A percentile compares a stretch with the other conserved stretches of the same genome.
phyloP scores from a whole-genome alignment of 2,329 filamentous ascomycete species.

The Juglanconis oblonga region DNA sequence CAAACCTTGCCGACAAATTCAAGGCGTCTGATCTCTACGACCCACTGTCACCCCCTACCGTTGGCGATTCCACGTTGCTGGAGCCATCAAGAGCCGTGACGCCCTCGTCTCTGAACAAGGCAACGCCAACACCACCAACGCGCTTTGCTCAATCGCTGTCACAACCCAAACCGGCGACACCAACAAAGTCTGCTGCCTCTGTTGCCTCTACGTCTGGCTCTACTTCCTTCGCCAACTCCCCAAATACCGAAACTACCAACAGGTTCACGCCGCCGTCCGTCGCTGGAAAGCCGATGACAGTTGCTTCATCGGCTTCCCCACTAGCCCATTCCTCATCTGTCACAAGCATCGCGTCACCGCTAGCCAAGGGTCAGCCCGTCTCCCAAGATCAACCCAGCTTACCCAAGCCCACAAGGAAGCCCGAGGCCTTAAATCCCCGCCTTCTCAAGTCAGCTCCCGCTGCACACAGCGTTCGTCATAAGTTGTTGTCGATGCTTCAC shows the following conservation, averaged over 20 bases:
- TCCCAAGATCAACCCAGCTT: constrained; percentile 7
- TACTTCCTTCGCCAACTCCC: neutral
- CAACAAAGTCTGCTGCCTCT: neutral
- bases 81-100: neutral
- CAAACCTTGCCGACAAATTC: neutral
- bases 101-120: neutral
- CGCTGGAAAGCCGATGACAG: neutral
- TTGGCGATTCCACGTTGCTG: neutral
- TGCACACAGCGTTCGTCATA: constrained; percentile 52
- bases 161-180: neutral
- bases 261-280: neutral
- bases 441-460: constrained; percentile 58
- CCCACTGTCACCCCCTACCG: constrained; percentile 13
- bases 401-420: constrained; percentile 27
- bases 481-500: constrained; percentile 62
- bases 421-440: constrained; percentile 65
- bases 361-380: neutral
- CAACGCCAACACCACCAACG: neutral
- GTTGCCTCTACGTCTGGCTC: neutral
- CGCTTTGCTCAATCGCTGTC: neutral
- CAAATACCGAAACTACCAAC: neutral
- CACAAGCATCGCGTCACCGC: neutral
- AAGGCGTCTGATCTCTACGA: constrained; percentile 12
- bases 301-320: neutral
- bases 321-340: neutral